A percentile compares a stretch with the other conserved stretches of the same genome.
phyloP scores from a whole-genome alignment of 179 eudicot genomes.

The Beta corolliflora region DNA sequence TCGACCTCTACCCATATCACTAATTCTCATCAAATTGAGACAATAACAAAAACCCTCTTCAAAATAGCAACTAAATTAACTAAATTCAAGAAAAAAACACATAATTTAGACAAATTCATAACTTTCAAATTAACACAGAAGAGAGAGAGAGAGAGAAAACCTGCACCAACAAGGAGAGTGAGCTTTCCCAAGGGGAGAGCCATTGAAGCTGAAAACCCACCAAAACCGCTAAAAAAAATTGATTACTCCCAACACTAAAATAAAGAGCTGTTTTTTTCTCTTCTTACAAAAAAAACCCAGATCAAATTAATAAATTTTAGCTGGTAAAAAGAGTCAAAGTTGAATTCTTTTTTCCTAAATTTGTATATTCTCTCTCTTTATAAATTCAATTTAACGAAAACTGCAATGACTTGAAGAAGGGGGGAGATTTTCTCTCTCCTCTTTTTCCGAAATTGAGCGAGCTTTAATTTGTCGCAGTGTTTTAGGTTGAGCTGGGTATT shows the following conservation, averaged over 20 bases:
- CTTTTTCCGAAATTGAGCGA: not conserved
- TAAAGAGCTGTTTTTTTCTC: not conserved
- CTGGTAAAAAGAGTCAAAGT: not conserved
- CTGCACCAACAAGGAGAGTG: constrained; percentile 78
- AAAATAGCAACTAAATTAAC: not conserved
- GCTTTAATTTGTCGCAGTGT: not conserved
- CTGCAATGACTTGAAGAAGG: constrained; percentile 33
- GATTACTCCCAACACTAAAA: too few species aligned
- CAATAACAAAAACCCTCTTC: not conserved
- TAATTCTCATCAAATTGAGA: not conserved
- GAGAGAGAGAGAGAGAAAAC: constrained; percentile 28
- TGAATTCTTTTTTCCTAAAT: not conserved
- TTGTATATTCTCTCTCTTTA: not conserved
- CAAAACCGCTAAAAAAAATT: constrained; percentile 23
- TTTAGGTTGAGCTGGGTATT: not conserved
- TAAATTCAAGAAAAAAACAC: not conserved
- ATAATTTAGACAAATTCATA: not conserved
- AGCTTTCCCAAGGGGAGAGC: constrained; percentile 76
- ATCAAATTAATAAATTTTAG: not conserved
- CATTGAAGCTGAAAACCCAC: constrained; percentile 38
- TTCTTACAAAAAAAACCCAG: not conserved
- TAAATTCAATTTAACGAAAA: not conserved
- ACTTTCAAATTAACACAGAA: not conserved
- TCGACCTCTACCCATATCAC: not conserved
- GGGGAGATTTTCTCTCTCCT: not conserved